These are phyloP conservation scores for Colletotrichum sp. DNA, from an alignment of 2,329 filamentous ascomycete genomes.

Conservation along the genomic window DNA sequence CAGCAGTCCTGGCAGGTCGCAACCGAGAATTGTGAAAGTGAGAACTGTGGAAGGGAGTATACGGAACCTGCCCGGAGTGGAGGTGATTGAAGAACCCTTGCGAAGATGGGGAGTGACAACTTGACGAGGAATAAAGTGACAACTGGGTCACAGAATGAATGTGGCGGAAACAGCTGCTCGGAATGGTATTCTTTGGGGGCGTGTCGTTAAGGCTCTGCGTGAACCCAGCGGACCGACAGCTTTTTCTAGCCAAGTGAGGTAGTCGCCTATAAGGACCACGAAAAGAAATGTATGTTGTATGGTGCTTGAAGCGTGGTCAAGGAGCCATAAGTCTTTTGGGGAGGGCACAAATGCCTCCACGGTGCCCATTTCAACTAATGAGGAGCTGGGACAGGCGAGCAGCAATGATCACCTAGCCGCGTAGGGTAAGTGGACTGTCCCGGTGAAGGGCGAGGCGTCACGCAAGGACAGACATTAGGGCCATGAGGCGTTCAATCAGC, in stretches of 20 bases:
- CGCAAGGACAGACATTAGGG: background rate
- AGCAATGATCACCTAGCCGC: background rate
- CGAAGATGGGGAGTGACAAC: background rate
- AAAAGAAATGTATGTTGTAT: slow-evolving; percentile 11
- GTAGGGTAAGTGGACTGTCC: background rate
- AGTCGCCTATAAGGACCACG: background rate
- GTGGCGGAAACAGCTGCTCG: background rate
- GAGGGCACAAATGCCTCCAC: background rate
- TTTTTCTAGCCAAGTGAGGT: background rate
- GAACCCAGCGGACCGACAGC: background rate
- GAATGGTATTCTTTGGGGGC: background rate
- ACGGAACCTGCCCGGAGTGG: background rate
- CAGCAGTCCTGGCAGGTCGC: background rate
- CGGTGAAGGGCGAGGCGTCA: slow-evolving; percentile 7
- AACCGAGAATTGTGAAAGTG: background rate
- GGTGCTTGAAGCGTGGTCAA: slow-evolving; percentile 27
- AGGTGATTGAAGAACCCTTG: background rate
- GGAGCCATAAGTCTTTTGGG: slow-evolving; percentile 17
- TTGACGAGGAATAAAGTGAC: background rate
- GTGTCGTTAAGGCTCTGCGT: background rate
- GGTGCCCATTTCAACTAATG: background rate
- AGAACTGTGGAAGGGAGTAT: background rate
- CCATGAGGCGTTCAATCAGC: background rate
- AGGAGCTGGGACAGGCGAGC: slow-evolving; percentile 1
- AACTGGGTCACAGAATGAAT: background rate